phyloP scores from a whole-genome alignment of 169 alveolate species.

The Plasmodium ovale region DNA sequence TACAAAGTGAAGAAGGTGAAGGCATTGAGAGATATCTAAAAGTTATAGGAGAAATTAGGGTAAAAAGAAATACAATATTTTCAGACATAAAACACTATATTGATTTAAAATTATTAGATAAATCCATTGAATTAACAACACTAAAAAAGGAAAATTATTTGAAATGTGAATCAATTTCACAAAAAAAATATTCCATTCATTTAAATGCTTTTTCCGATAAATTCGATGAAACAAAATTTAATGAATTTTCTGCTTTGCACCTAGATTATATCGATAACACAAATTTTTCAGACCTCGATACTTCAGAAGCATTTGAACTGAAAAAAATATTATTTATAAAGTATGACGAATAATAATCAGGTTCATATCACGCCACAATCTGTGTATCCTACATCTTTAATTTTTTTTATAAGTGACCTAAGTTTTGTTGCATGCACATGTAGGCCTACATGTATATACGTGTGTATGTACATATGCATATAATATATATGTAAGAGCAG shows the following conservation, averaged over 20 bases:
- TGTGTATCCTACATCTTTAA: conserved; percentile 9
- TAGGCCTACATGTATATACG: too few relatives aligned
- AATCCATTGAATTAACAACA: conserved; percentile 33
- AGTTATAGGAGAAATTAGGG: conserved; percentile 64
- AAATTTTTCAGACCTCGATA: conserved; percentile 55
- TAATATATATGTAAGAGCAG: too few relatives aligned
- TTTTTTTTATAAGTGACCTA: too few relatives aligned
- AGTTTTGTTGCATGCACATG: too few relatives aligned
- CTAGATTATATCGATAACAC: conserved; percentile 67
- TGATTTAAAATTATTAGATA: conserved; percentile 52
- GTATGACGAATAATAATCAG: conserved; percentile 21
- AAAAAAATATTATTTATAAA: conserved; percentile 67
- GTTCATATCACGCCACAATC: too few relatives aligned
- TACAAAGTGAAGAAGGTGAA: conserved; percentile 59
- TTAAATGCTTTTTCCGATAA: conserved; percentile 72
- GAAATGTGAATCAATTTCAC: conserved; percentile 22
- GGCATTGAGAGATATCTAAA: conserved; percentile 58
- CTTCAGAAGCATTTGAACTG: conserved; percentile 42
- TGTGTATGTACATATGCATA: too few relatives aligned
- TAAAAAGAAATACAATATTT: conserved; percentile 44
- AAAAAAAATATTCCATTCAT: conserved; percentile 41
- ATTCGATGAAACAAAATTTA: conserved; percentile 57
- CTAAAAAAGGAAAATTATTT: conserved; percentile 30
- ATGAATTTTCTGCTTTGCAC: conserved; percentile 66
- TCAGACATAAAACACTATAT: conserved; percentile 56